Percentiles rank a stretch among this genome's conserved stretches.
Conservation (phyloP, 345 rosid species). For the Physaria fendleri region DNA sequence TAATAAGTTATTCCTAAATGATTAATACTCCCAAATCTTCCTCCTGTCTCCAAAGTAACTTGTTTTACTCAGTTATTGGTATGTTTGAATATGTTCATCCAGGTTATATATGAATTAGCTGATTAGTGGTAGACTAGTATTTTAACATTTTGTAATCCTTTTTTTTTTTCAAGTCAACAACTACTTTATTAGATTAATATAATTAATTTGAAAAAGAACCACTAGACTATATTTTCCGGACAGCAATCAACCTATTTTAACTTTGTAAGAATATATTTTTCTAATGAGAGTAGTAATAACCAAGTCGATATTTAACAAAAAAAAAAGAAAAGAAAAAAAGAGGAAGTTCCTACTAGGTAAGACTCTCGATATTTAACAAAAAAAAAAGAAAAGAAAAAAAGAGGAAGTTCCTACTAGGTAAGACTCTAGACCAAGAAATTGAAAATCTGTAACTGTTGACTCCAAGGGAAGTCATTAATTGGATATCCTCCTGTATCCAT, state of each 20-base stretch:
- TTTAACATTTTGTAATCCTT: too few species aligned
- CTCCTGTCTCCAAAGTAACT: conserved; percentile 32
- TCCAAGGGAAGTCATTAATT: conserved; percentile 54
- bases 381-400: too few species aligned
- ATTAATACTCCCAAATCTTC: conserved; percentile 61
- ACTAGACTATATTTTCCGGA: too few species aligned
- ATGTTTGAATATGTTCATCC: background rate
- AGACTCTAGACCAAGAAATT: conserved; percentile 71
- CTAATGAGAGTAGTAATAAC: background rate
- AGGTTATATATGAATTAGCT: background rate
- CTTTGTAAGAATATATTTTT: too few species aligned
- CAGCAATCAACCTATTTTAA: too few species aligned
- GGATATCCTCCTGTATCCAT: conserved; percentile 54
- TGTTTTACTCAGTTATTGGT: background rate
- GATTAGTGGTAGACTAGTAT: background rate
- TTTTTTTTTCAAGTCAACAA: too few species aligned
- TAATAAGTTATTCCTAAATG: conserved; percentile 50
- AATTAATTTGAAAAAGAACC: too few species aligned
- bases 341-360: conserved; percentile 78
- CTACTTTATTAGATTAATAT: too few species aligned
- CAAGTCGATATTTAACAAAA: background rate
- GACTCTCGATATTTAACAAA: conserved; percentile 37
- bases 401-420: conserved; percentile 76
- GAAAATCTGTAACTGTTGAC: conserved; percentile 74
- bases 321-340: background rate